Conservation (phyloP, 495 filamentous ascomycete species). For the Penicillium diatomitis region DNA sequence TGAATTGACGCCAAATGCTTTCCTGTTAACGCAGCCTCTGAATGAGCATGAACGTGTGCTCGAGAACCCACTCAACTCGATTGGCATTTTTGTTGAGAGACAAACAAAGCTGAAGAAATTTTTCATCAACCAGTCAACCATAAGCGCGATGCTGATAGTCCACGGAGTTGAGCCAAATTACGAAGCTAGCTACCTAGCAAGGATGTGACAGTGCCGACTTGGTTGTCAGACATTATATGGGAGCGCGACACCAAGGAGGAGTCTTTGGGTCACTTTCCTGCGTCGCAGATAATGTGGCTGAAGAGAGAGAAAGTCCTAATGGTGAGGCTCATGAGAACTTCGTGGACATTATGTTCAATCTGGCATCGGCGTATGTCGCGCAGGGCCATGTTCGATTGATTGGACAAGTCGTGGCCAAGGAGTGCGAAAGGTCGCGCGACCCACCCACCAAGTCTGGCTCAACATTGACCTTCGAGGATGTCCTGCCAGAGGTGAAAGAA, state of each 20-base stretch:
- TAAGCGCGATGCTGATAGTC: conserved; percentile 20
- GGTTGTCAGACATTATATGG: conserved; percentile 18
- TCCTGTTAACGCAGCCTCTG: conserved; percentile 21
- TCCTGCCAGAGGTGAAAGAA: conserved; percentile 14
- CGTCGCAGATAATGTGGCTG: conserved; percentile 26
- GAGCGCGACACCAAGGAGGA: conserved; percentile 22
- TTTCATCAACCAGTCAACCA: conserved; percentile 12
- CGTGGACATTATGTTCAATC: conserved; percentile 18
- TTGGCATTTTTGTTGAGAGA: conserved; percentile 26
- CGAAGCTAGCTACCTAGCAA: conserved; percentile 22
- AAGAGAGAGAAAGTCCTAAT: conserved; percentile 17
- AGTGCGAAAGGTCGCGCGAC: conserved; percentile 2
- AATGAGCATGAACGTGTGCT: conserved; percentile 30
- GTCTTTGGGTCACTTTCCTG: conserved; percentile 26
- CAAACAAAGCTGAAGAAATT: conserved; percentile 17
- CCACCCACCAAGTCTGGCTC: neutral
- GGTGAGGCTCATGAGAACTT: conserved; percentile 26
- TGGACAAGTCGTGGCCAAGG: conserved; percentile 1
- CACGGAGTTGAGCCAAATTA: conserved; percentile 10
- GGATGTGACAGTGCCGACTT: conserved; percentile 32
- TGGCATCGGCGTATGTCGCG: conserved; percentile 20
- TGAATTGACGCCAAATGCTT: conserved; percentile 28
- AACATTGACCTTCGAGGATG: conserved; percentile 22
- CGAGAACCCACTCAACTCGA: conserved; percentile 20
- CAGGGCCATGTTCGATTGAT: conserved; percentile 15